Conservation (phyloP, 257 asterid genomes). For the Nicotiana paniculata region DNA sequence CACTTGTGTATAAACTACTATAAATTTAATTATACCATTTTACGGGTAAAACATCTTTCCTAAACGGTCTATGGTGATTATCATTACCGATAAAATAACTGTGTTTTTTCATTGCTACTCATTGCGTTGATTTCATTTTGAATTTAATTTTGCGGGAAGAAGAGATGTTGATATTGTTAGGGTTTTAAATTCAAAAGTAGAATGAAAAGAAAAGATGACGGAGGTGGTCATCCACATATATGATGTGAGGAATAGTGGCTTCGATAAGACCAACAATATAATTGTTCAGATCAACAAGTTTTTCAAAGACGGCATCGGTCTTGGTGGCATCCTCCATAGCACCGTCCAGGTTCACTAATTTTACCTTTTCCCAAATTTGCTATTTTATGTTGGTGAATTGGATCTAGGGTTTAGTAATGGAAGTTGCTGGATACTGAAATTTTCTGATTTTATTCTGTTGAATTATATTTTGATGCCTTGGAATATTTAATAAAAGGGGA, state of each 20-base stretch:
- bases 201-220: constrained; percentile 26
- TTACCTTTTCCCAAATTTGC: background rate
- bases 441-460: background rate
- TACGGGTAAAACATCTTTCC: no score
- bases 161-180: constrained; percentile 7
- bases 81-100: background rate
- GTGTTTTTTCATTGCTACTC: background rate
- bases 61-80: background rate
- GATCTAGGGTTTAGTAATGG: constrained; percentile 30
- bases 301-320: constrained; percentile 94
- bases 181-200: constrained; percentile 13
- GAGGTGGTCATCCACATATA: constrained; percentile 89
- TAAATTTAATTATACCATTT: no score
- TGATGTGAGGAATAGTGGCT: constrained; percentile 88
- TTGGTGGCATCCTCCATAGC: constrained; percentile 97
- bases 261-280: constrained; percentile 81
- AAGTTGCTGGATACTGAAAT: background rate
- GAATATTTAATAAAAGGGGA: background rate
- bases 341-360: constrained; percentile 65
- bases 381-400: background rate
- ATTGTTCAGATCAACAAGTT: constrained; percentile 87
- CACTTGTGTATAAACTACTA: no score
- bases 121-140: background rate
- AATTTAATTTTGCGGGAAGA: background rate
- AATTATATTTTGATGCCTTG: background rate